Conservation (phyloP, 2,329 filamentous ascomycete genomes). For the Akanthomyces dipterigenus region DNA sequence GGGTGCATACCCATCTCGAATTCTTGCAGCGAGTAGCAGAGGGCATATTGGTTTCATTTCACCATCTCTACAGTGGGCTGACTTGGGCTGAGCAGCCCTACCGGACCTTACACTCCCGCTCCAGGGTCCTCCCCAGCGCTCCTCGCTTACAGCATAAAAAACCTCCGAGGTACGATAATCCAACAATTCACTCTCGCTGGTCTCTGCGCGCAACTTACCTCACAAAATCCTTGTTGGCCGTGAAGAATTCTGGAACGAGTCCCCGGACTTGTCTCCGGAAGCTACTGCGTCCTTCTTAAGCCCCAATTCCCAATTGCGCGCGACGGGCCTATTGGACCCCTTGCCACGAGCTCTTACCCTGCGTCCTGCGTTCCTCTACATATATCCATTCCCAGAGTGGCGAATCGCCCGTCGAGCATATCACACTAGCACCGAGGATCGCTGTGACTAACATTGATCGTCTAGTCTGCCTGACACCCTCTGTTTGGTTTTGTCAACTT, state of each 20-base stretch:
- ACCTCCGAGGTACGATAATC: background rate
- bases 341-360: background rate
- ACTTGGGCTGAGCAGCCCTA: conserved; percentile 5
- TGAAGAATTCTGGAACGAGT: background rate
- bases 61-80: background rate
- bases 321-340: background rate
- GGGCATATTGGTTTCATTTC: background rate
- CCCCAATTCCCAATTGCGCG: background rate
- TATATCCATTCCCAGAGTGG: background rate
- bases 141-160: background rate
- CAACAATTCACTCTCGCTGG: too few relatives aligned
- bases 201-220: background rate
- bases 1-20: background rate
- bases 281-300: background rate
- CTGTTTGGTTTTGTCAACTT: background rate
- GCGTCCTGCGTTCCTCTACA: background rate
- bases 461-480: background rate
- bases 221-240: background rate
- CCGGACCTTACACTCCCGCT: background rate
- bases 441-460: background rate
- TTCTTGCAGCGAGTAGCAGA: background rate
- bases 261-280: background rate
- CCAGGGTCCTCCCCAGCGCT: background rate
- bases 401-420: background rate
- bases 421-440: too few relatives aligned